phyloP scores from a whole-genome alignment of 148 eudicot species.

The Camellia japonica region DNA sequence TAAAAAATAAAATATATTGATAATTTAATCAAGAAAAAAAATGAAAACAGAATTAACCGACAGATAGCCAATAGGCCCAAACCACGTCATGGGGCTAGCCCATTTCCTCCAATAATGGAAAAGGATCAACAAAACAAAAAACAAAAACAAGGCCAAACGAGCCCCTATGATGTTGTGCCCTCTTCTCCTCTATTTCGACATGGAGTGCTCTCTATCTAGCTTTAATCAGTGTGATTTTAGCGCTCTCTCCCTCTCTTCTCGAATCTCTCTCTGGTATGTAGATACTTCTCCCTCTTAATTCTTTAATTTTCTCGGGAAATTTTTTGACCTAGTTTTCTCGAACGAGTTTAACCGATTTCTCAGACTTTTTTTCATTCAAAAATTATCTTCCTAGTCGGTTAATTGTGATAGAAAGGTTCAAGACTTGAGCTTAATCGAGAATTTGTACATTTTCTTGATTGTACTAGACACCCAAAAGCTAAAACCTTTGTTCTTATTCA shows the following conservation, averaged over 20 bases:
- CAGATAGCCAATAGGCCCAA: too few species aligned
- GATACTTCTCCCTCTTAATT: neutral
- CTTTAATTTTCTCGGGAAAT: neutral
- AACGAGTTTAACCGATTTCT: neutral
- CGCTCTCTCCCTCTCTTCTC: neutral
- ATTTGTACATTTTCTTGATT: neutral
- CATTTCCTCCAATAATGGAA: too few species aligned
- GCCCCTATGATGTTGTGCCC: too few species aligned
- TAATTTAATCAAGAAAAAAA: too few species aligned
- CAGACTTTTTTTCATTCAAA: neutral
- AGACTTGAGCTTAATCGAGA: neutral
- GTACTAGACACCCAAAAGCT: neutral
- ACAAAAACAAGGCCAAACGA: too few species aligned
- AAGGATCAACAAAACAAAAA: too few species aligned
- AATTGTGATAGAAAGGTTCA: neutral
- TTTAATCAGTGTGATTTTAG: neutral
- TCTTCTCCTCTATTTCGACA: too few species aligned
- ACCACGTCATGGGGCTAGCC: too few species aligned
- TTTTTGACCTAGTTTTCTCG: neutral
- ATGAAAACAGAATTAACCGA: too few species aligned
- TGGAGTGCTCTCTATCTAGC: too few species aligned
- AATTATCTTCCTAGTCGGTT: neutral
- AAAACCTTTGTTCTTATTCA: neutral
- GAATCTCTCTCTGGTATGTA: constrained; percentile 5
- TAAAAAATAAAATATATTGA: too few species aligned